A percentile compares a stretch with the other conserved stretches of the same genome.
phyloP scores from a whole-genome alignment of 208 protist genomes.

The Jaenimonas drosophilae region DNA sequence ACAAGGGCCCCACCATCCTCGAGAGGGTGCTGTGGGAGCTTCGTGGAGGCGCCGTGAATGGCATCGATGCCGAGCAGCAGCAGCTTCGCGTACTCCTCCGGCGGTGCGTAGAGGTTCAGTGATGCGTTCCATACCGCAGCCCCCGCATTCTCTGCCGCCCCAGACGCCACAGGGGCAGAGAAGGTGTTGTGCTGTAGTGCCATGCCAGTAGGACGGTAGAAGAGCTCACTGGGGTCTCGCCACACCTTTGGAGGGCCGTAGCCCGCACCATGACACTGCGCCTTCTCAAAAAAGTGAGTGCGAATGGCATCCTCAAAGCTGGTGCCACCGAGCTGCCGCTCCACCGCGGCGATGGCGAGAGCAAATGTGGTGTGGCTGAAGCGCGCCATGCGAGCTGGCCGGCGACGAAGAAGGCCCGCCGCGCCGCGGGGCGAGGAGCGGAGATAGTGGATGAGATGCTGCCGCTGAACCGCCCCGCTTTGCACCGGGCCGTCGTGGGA shows the following conservation, averaged over 20 bases:
- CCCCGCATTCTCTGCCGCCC: conserved; percentile 32
- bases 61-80: conserved; percentile 65
- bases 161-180: conserved; percentile 18
- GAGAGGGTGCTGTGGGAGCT: conserved; percentile 11
- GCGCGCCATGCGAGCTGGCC: conserved; percentile 5
- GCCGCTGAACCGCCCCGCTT: conserved; percentile 49
- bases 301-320: conserved; percentile 68
- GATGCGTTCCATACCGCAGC: conserved; percentile 63
- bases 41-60: conserved; percentile 46
- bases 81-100: conserved; percentile 78
- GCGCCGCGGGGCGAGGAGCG: conserved; percentile 14
- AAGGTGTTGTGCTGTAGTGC: conserved; percentile 53
- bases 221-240: conserved; percentile 70
- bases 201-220: conserved; percentile 71
- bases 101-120: conserved; percentile 61
- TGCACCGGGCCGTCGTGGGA: conserved; percentile 3
- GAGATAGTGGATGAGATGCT: conserved; percentile 59
- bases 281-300: conserved; percentile 43
- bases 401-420: conserved; percentile 6
- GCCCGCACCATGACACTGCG: conserved; percentile 49
- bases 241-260: conserved; percentile 64
- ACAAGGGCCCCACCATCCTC: neutral
- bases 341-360: conserved; percentile 58
- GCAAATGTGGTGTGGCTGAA: conserved; percentile 70
- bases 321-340: conserved; percentile 41